These are phyloP conservation scores for Fusarium succisae DNA, from an alignment of 2,329 filamentous ascomycete genomes.

Conservation along the genomic window DNA sequence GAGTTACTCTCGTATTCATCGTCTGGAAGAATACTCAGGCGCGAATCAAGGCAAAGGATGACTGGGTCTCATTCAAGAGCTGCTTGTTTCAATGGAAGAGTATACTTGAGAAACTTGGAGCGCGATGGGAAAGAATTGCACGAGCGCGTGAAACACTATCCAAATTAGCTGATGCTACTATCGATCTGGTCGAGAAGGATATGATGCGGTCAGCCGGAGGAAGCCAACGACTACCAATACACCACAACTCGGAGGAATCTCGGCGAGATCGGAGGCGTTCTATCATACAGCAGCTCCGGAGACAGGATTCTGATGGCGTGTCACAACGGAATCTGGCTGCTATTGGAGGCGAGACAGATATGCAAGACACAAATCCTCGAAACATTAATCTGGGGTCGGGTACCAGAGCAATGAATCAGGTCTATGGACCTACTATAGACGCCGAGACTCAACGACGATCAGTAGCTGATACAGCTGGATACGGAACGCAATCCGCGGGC, in stretches of 20 bases:
- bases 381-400: fast-evolving
- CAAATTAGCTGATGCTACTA: slow-evolving; percentile 10
- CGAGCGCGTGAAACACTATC: slow-evolving; percentile 3
- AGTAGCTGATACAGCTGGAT: no score
- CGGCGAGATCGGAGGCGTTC: not conserved
- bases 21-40: slow-evolving; percentile 1
- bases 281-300: not conserved
- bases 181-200: slow-evolving; percentile 5
- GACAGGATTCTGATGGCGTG: not conserved
- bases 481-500: fast-evolving
- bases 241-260: not conserved
- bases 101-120: not conserved
- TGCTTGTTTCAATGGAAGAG: not conserved
- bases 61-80: slow-evolving; percentile 7
- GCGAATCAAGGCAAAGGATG: not conserved
- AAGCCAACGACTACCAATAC: fast-evolving
- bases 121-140: not conserved
- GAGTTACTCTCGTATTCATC: not conserved
- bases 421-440: not conserved
- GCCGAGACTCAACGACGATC: not conserved
- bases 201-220: not conserved
- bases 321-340: not conserved
- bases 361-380: not conserved
- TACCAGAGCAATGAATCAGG: no score
- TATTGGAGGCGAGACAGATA: fast-evolving